phyloP scores from a whole-genome alignment of 441 rosid species.

The Populus tomentosa region DNA sequence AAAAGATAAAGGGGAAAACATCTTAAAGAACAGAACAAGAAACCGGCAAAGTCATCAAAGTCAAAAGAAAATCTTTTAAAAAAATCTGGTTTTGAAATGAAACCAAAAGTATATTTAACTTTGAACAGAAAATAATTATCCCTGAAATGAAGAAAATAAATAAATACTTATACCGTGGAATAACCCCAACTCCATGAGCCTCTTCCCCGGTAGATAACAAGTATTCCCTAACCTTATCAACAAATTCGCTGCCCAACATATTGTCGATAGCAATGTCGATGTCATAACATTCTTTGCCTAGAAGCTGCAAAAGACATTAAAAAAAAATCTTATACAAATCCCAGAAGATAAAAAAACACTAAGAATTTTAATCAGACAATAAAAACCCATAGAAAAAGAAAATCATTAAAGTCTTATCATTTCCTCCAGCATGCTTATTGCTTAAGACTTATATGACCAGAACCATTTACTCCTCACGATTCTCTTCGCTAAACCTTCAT shows the following conservation, averaged over 20 bases:
- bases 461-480: not conserved
- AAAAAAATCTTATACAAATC: too few species aligned
- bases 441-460: not conserved
- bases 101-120: not conserved
- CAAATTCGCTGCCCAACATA: slow-evolving; percentile 81
- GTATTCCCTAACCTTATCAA: slow-evolving; percentile 66
- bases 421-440: not conserved
- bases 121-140: not conserved
- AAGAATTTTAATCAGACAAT: not conserved
- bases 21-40: too few species aligned
- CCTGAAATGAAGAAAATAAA: not conserved
- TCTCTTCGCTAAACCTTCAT: not conserved
- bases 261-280: slow-evolving; percentile 87
- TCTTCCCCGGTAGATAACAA: slow-evolving; percentile 57
- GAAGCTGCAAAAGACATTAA: slow-evolving; percentile 42
- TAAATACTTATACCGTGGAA: slow-evolving; percentile 49
- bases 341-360: too few species aligned
- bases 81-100: not conserved
- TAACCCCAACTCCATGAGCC: slow-evolving; percentile 66
- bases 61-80: too few species aligned
- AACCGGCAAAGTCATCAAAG: too few species aligned
- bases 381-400: not conserved
- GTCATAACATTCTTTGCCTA: slow-evolving; percentile 83
- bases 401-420: not conserved
- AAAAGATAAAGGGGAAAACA: not conserved